These are phyloP conservation scores for Chloropicon primus DNA, from an alignment of 139 green algal species.

Conservation along the genomic window DNA sequence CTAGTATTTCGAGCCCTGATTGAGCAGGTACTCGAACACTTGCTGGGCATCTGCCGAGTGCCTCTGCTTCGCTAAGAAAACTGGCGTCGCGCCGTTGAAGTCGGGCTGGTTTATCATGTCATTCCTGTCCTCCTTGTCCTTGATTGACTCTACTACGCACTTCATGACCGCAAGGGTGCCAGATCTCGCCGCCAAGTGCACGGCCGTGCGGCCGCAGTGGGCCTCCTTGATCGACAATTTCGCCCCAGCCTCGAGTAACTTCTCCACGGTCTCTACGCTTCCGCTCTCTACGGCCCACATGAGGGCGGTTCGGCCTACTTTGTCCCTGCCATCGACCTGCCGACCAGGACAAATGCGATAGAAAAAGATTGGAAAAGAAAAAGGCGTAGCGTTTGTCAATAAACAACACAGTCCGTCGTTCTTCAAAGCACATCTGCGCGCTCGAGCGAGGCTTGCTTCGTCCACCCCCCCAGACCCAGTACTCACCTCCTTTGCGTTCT, in stretches of 20 bases:
- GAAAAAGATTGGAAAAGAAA: too few relatives aligned
- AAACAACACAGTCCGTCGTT: too few relatives aligned
- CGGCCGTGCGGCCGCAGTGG: not conserved
- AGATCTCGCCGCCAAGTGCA: not conserved
- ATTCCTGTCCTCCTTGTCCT: not conserved
- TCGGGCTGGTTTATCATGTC: not conserved
- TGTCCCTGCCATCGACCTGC: not conserved
- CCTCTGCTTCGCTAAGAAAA: not conserved
- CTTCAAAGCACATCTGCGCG: too few relatives aligned
- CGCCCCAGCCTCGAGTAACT: not conserved
- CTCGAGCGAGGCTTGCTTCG: too few relatives aligned
- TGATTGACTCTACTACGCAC: not conserved
- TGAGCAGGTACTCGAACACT: not conserved
- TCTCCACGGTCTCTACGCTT: not conserved
- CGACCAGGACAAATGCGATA: too few relatives aligned
- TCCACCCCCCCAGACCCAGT: too few relatives aligned
- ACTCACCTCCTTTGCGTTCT: not conserved
- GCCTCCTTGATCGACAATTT: not conserved
- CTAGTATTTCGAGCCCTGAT: not conserved
- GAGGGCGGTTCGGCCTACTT: not conserved
- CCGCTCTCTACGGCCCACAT: not conserved
- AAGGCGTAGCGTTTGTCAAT: too few relatives aligned
- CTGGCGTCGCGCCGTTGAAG: not conserved
- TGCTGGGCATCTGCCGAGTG: not conserved
- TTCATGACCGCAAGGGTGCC: not conserved